These are phyloP conservation scores for Colletotrichum sp. DNA, from an alignment of 2,329 filamentous ascomycete species.

Conservation along the genomic window DNA sequence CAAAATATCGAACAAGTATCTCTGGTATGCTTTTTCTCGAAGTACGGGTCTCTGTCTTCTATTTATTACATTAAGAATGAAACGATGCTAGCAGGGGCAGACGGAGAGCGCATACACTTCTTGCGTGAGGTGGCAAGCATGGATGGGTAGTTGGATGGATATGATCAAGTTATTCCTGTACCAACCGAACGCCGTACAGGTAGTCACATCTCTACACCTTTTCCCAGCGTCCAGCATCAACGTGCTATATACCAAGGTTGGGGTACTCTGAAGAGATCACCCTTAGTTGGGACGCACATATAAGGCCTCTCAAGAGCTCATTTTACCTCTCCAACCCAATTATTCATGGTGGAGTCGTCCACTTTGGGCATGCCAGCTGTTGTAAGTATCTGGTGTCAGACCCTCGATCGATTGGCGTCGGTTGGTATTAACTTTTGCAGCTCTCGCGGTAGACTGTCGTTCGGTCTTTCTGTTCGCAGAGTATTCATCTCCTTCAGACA, in stretches of 20 bases:
- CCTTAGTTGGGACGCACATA: not conserved
- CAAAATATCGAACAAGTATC: accelerated
- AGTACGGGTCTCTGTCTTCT: accelerated
- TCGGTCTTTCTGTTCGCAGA: accelerated
- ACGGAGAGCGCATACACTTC: not conserved
- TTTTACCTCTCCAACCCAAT: not conserved
- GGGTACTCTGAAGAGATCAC: accelerated
- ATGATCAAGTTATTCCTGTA: too few relatives aligned
- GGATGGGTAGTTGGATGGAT: accelerated
- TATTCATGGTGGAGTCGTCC: too few relatives aligned
- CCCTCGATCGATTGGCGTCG: not conserved
- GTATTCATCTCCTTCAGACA: not conserved
- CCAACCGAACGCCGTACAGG: accelerated
- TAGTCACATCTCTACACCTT: not conserved
- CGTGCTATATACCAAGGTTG: accelerated
- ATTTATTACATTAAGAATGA: accelerated
- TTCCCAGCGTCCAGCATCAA: not conserved
- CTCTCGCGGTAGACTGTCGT: accelerated
- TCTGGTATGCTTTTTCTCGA: accelerated
- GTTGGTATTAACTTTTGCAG: accelerated
- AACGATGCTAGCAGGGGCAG: accelerated
- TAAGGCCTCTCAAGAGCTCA: accelerated
- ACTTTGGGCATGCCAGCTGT: not conserved
- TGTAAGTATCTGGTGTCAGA: accelerated
- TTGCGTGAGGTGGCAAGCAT: too few relatives aligned